Conservation (phyloP, 352 stramenopile species). For the Phytopythium sindhum region DNA sequence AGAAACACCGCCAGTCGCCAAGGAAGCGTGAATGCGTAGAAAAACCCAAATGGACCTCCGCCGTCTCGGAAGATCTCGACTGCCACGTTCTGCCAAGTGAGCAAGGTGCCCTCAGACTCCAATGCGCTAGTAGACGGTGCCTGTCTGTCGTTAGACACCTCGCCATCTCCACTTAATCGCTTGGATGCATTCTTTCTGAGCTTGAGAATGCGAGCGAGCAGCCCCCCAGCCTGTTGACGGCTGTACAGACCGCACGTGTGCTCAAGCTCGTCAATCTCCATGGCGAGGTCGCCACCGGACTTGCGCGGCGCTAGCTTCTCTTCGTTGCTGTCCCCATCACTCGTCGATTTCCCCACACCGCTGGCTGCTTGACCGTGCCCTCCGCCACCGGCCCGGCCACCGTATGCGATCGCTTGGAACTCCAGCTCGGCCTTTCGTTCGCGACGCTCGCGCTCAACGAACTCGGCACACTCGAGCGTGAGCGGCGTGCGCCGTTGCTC, state of each 20-base stretch:
- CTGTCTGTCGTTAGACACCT: no score
- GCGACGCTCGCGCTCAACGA: constrained; percentile 62
- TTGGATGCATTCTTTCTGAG: background rate
- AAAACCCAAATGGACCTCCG: constrained; percentile 61
- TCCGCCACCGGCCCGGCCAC: constrained; percentile 21
- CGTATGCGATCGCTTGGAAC: constrained; percentile 80
- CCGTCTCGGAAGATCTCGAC: constrained; percentile 47
- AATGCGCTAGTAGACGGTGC: background rate
- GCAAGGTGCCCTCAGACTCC: constrained; percentile 29
- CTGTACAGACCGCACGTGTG: constrained; percentile 4
- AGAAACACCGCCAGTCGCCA: constrained; percentile 40
- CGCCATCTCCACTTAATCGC: background rate
- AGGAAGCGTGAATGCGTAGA: constrained; percentile 55
- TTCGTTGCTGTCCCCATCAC: constrained; percentile 21
- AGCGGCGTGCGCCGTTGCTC: constrained; percentile 66
- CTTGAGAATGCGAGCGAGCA: background rate
- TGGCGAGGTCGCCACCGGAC: constrained; percentile 51
- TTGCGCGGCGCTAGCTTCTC: constrained; percentile 14
- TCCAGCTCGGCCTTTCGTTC: constrained; percentile 81
- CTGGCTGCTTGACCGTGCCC: constrained; percentile 15
- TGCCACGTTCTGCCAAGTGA: constrained; percentile 31
- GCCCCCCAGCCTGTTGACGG: background rate
- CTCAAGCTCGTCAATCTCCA: constrained; percentile 69
- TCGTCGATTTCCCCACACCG: constrained; percentile 14
- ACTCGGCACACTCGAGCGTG: constrained; percentile 74